These are phyloP conservation scores for Cystobasidium tubakii DNA, from an alignment of 768 basidiomycete species.

Conservation along the genomic window DNA sequence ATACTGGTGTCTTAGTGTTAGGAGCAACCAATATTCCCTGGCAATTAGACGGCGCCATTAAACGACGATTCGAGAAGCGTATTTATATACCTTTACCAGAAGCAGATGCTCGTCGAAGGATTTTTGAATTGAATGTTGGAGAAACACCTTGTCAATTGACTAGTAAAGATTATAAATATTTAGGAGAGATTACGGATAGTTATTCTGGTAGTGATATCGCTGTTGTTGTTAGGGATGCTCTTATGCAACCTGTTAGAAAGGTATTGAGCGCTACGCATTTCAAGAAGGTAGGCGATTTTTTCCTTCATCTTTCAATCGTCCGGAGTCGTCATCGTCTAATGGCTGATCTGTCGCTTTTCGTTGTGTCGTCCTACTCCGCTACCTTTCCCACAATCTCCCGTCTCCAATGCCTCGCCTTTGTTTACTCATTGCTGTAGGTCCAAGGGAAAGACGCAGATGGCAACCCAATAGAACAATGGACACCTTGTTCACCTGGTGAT, in stretches of 20 bases:
- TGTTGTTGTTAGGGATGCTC: conserved; percentile 85
- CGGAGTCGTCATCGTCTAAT: background rate
- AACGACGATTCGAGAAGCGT: conserved; percentile 94
- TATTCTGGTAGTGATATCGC: conserved; percentile 95
- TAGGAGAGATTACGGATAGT: conserved; percentile 82
- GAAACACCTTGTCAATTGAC: conserved; percentile 79
- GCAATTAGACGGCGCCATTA: conserved; percentile 49
- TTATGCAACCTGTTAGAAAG: conserved; percentile 98
- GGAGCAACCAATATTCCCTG: conserved; percentile 97
- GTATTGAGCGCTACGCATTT: conserved; percentile 94
- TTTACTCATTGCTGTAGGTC: too few relatives aligned
- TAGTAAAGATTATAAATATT: conserved; percentile 66
- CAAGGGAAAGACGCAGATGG: conserved; percentile 46
- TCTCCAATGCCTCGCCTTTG: too few relatives aligned
- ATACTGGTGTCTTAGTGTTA: conserved; percentile 88
- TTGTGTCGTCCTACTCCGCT: too few relatives aligned
- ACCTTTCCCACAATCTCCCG: too few relatives aligned
- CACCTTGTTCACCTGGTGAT: conserved; percentile 94
- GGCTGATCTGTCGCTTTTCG: too few relatives aligned
- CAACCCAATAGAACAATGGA: conserved; percentile 58
- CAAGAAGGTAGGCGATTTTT: conserved; percentile 54
- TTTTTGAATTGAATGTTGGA: conserved; percentile 97
- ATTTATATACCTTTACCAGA: conserved; percentile 98
- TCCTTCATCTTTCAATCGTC: background rate
- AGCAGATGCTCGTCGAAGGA: conserved; percentile 78